phyloP scores from a whole-genome alignment of 208 protist species.

The Trypanosoma rangeli region DNA sequence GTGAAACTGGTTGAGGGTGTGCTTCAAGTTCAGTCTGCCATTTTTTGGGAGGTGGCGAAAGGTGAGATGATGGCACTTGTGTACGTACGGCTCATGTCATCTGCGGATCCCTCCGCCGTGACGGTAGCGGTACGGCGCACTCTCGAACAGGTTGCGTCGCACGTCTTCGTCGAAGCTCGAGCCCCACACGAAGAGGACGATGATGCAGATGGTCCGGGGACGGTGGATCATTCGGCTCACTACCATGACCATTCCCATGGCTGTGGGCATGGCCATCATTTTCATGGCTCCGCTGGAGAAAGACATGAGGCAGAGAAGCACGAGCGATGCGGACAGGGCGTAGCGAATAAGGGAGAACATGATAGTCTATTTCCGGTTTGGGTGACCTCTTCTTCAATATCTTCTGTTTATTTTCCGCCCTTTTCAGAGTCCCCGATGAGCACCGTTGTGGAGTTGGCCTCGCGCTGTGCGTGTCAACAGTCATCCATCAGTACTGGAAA shows the following conservation, averaged over 20 bases:
- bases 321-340: not conserved
- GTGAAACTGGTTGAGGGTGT: constrained; percentile 54
- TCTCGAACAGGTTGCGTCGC: constrained; percentile 37
- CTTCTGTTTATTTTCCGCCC: not conserved
- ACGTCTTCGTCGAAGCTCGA: constrained; percentile 57
- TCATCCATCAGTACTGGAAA: not conserved
- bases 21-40: constrained; percentile 46
- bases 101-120: constrained; percentile 39
- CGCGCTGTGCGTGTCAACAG: not conserved
- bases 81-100: constrained; percentile 44
- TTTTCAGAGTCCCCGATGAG: not conserved
- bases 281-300: not conserved
- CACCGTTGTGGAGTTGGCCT: not conserved
- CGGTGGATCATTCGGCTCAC: constrained; percentile 5
- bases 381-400: not conserved
- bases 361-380: not conserved
- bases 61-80: constrained; percentile 53
- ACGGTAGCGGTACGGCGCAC: constrained; percentile 31
- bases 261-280: not conserved
- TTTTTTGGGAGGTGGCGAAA: constrained; percentile 50
- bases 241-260: too few relatives aligned
- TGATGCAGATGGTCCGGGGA: constrained; percentile 3
- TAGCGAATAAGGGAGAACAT: not conserved
- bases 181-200: constrained; percentile 15
- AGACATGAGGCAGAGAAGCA: not conserved